Base-by-base conservation (phyloP, 2,329 filamentous ascomycete species). In the Pestalotiopsis sp. region DNA sequence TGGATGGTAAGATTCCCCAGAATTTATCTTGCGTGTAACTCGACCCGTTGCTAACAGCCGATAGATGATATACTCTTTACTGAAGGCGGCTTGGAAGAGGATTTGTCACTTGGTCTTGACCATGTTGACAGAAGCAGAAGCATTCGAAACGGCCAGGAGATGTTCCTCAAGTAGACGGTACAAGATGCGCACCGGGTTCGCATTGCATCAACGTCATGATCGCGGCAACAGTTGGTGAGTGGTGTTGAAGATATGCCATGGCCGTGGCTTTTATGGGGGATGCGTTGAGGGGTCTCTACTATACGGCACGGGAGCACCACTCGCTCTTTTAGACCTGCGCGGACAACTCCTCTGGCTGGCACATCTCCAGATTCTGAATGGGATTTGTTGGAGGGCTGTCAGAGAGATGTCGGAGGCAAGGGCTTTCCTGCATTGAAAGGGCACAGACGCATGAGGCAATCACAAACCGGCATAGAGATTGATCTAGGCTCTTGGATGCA, bases 1-100 rank as follows among this genome's bases (percentile, higher is more conserved):
- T 92, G 73, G 96, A 98, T 82, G 94, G 95, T 97, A 83, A 85
- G 91, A 79, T 14, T 11, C 20, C 6, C 49, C 13, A 27, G 12
- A 20, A 36, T 5, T 63, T 61, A 25, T 9, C 41, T 64, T 17
- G 64, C 11, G 13, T 63, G 41, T 65, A 27, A 66, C 31, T 38
- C 7, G 14, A 23, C 25, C 14, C 57, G 20, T 14, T 41, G 76
- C 79, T 76, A 72, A 79, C 70, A 55, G 23, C 11, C 20, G 60
- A 7, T 68, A 92, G 88, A 90, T 72, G 86, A 91, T 74, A 80
- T 90, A 64, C 79, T 92, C 31, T 90, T 75, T 59, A 75, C 78
- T 81, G 82, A 86, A 84, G 66, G 76, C 84, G 68, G 79, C 76
- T 31, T 82, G 81, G 77, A 79, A 3, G 85, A 89, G 31, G 90